Percentiles rank a stretch among this genome's conserved stretches.
phyloP scores from a whole-genome alignment of 176 grass and related monocot genomes.

The Lolium multiflorum region DNA sequence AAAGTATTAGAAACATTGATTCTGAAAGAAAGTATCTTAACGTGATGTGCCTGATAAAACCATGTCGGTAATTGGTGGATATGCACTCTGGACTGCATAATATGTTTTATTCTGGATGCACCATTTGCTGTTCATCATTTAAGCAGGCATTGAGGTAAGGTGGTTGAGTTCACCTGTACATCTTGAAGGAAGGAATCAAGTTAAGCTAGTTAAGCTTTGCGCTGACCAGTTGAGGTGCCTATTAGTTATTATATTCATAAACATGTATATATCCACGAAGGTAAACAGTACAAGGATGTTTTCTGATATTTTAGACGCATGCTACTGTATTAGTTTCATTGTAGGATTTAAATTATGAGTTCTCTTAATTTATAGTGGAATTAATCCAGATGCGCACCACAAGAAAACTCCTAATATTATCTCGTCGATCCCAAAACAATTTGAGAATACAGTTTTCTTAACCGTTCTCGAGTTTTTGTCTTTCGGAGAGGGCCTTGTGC shows the following conservation, averaged over 20 bases:
- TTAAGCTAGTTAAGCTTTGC: conserved; percentile 23
- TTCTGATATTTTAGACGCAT: conserved; percentile 20
- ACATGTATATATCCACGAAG: conserved; percentile 31
- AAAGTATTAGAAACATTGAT: neutral
- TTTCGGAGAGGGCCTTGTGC: neutral
- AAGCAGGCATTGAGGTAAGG: conserved; percentile 46
- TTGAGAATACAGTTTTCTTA: neutral
- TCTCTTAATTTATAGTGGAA: neutral
- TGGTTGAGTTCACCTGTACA: conserved; percentile 45
- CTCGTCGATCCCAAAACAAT: neutral
- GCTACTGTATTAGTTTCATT: neutral
- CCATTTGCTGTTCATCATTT: conserved; percentile 39
- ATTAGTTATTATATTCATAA: conserved; percentile 26
- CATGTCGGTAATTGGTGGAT: neutral
- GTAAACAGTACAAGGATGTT: conserved; percentile 11
- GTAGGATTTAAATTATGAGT: neutral
- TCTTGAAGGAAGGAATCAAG: conserved; percentile 48
- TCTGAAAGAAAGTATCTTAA: conserved; percentile 26
- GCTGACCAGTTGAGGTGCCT: conserved; percentile 36
- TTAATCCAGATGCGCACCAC: neutral
- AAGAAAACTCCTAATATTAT: neutral
- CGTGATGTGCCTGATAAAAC: conserved; percentile 15
- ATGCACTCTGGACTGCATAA: neutral
- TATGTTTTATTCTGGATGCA: conserved; percentile 42
- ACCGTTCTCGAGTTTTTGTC: neutral